phyloP scores from a whole-genome alignment of 148 eudicot genomes.

The Rheum nobile region DNA sequence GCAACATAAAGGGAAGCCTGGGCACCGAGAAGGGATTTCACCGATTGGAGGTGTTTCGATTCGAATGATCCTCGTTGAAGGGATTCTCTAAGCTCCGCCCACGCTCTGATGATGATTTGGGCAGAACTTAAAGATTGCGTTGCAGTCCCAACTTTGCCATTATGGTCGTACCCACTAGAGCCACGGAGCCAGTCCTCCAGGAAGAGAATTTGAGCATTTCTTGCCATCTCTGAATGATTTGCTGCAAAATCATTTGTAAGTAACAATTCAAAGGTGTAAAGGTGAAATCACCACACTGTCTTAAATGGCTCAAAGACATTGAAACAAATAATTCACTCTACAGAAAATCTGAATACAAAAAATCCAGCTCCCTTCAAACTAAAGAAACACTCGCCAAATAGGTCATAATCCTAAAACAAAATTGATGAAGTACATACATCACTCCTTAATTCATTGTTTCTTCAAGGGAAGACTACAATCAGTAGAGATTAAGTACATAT shows the following conservation, averaged over 20 bases:
- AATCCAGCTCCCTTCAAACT: neutral
- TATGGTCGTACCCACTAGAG: conserved; percentile 19
- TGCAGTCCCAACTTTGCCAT: conserved; percentile 16
- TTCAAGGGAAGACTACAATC: too few relatives aligned
- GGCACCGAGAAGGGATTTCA: conserved; percentile 39
- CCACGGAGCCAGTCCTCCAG: conserved; percentile 81
- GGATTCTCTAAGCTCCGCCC: conserved; percentile 84
- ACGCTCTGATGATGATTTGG: conserved; percentile 71
- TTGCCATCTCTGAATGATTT: conserved; percentile 38
- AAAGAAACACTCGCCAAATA: neutral
- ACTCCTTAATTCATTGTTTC: too few relatives aligned
- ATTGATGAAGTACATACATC: too few relatives aligned
- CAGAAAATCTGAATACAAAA: neutral
- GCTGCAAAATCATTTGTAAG: neutral
- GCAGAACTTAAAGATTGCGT: conserved; percentile 38
- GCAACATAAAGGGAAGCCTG: conserved; percentile 66
- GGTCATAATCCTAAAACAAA: too few relatives aligned
- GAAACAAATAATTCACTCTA: neutral
- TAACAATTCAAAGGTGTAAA: neutral
- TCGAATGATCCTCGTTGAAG: conserved; percentile 36
- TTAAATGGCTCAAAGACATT: neutral
- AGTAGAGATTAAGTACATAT: too few relatives aligned
- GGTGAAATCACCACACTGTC: neutral
- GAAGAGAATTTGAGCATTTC: conserved; percentile 43
- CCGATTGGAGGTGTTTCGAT: conserved; percentile 38